A percentile compares a stretch with the other conserved stretches of the same genome.
phyloP scores from a whole-genome alignment of 2,329 filamentous ascomycete species.

The Botrytis aclada region DNA sequence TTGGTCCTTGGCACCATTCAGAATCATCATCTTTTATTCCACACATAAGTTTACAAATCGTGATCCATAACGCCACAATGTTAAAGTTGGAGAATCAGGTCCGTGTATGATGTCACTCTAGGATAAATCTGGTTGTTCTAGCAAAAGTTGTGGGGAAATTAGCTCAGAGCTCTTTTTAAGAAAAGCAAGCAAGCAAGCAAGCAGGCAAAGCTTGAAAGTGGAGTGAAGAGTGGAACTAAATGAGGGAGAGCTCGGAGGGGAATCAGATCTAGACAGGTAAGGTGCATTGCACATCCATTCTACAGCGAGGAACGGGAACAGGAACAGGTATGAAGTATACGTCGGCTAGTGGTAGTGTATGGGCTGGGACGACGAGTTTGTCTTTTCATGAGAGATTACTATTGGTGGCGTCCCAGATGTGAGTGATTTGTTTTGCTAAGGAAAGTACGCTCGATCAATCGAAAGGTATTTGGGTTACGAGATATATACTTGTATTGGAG shows the following conservation, averaged over 20 bases:
- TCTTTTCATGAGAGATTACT: neutral
- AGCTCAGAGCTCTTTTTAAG: neutral
- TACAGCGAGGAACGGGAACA: neutral
- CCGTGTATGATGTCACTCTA: slow-evolving; percentile 15
- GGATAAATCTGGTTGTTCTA: slow-evolving; percentile 5
- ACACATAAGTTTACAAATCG: too few species aligned
- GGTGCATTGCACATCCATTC: neutral
- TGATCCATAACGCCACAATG: slow-evolving; percentile 2
- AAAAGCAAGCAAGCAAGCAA: neutral
- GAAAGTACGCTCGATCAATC: neutral
- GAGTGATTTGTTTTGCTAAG: neutral
- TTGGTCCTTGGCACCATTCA: too few species aligned
- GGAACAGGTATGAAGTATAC: neutral
- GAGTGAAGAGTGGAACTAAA: neutral
- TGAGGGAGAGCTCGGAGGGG: neutral
- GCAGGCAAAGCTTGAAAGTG: neutral
- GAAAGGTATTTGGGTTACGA: neutral
- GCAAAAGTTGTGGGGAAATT: slow-evolving; percentile 4
- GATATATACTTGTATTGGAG: neutral
- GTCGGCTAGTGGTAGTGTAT: neutral
- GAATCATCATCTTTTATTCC: too few species aligned
- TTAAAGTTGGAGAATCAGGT: neutral
- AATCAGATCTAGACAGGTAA: neutral
- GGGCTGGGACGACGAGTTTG: neutral
- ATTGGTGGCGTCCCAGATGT: neutral